phyloP scores from a whole-genome alignment of 805 yeast genomes.

The Kurtzmaniella fragi region DNA sequence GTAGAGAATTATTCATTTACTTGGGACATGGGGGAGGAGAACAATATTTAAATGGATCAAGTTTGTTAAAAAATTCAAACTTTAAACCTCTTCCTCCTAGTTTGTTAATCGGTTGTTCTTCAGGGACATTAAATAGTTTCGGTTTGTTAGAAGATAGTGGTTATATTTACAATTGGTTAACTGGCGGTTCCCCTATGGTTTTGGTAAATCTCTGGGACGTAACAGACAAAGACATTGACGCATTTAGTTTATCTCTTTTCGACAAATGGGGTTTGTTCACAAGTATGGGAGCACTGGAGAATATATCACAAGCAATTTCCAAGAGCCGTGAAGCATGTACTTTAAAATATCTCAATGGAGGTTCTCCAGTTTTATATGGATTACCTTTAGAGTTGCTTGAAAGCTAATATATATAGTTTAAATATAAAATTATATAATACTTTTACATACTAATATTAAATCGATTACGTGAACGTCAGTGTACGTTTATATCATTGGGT shows the following conservation, averaged over 20 bases:
- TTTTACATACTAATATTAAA: too few species aligned
- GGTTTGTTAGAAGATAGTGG: slow-evolving; percentile 73
- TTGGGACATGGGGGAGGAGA: slow-evolving; percentile 98
- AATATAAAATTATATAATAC: slow-evolving; percentile 2
- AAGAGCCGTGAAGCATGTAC: slow-evolving; percentile 64
- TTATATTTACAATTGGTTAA: slow-evolving; percentile 66
- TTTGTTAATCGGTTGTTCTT: slow-evolving; percentile 84
- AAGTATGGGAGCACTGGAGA: slow-evolving; percentile 3
- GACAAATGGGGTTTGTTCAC: slow-evolving; percentile 59
- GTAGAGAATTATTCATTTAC: slow-evolving; percentile 55
- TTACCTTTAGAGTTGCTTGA: slow-evolving; percentile 47
- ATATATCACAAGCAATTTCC: slow-evolving; percentile 53
- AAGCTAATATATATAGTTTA: background rate
- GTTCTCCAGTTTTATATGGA: slow-evolving; percentile 91
- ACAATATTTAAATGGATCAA: slow-evolving; percentile 58
- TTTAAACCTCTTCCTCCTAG: slow-evolving; percentile 50
- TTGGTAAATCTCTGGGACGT: slow-evolving; percentile 94
- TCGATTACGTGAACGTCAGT: too few species aligned
- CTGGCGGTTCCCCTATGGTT: slow-evolving; percentile 78
- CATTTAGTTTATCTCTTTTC: slow-evolving; percentile 59
- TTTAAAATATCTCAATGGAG: slow-evolving; percentile 75
- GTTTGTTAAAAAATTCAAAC: slow-evolving; percentile 29
- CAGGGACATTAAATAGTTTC: slow-evolving; percentile 57
- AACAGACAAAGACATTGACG: slow-evolving; percentile 91
- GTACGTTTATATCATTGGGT: too few species aligned